Evolutionary conservation across 331 rosid genomes (phyloP).

Genomic region (Malus hybrid): DNA sequence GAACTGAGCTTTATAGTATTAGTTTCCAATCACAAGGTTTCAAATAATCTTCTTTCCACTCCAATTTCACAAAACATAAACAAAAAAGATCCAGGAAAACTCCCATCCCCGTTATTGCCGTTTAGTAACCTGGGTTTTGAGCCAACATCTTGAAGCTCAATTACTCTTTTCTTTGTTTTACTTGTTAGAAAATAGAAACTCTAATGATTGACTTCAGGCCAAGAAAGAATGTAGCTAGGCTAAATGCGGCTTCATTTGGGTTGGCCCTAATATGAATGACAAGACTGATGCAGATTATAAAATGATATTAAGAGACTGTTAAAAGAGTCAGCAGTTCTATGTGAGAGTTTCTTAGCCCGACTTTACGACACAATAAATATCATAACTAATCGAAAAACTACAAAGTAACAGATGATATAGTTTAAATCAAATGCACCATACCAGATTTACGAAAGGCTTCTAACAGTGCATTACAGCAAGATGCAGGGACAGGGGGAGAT

Average conservation of each 20-base stretch:
- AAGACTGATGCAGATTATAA: not conserved
- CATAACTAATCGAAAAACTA: not conserved
- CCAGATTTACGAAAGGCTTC: slow-evolving; percentile 77
- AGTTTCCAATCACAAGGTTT: not conserved
- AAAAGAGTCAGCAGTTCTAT: not conserved
- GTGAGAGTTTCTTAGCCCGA: not conserved
- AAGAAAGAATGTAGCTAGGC: not conserved
- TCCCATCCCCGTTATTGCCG: not conserved
- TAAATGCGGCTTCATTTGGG: too few relatives aligned
- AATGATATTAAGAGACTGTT: not conserved
- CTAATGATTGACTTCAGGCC: not conserved
- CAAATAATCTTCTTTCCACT: not conserved
- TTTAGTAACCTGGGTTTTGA: not conserved
- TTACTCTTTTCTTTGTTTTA: not conserved
- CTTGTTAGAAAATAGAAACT: not conserved
- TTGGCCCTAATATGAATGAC: not conserved
- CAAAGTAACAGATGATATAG: not conserved
- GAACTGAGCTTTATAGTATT: not conserved
- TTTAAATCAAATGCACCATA: not conserved
- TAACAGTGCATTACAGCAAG: slow-evolving; percentile 92
- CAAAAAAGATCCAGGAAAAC: not conserved
- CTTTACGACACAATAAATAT: not conserved
- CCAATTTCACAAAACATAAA: not conserved
- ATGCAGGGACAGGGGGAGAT: slow-evolving; percentile 97
- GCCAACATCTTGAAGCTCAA: not conserved